A percentile compares a stretch with the other conserved stretches of the same genome.
These are phyloP conservation scores for Penicillium sp. DNA, from an alignment of 2,329 filamentous ascomycete genomes.

Conservation along the genomic window DNA sequence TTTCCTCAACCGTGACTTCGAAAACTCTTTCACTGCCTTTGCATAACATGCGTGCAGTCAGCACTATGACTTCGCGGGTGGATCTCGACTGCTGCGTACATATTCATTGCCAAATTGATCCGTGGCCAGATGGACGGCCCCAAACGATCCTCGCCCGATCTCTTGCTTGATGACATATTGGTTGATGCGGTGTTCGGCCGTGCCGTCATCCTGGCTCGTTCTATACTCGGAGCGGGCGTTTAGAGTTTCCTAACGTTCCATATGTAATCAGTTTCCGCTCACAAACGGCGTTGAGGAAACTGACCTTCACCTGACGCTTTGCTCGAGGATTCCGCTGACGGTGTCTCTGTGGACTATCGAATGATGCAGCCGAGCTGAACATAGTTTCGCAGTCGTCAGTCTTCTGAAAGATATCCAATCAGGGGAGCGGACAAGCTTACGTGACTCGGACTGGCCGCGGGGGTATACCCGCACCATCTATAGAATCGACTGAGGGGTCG, in stretches of 20 bases:
- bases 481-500: constrained; percentile 2
- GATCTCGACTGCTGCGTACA: constrained; percentile 48
- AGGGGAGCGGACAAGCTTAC: constrained; percentile 8
- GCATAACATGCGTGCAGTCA: background rate
- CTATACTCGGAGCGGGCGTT: constrained; percentile 83
- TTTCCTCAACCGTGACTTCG: constrained; percentile 82
- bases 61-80: background rate
- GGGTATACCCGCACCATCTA: constrained; percentile 6
- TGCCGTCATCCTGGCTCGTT: constrained; percentile 76
- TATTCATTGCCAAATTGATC: constrained; percentile 92
- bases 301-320: constrained; percentile 60
- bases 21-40: constrained; percentile 91
- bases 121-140: constrained; percentile 80
- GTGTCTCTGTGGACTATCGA: constrained; percentile 61
- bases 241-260: constrained; percentile 67
- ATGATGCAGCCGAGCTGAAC: constrained; percentile 39
- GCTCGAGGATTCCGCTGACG: constrained; percentile 58
- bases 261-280: constrained; percentile 9
- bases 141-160: constrained; percentile 94
- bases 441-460: constrained; percentile 9
- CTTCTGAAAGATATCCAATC: background rate
- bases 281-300: constrained; percentile 4
- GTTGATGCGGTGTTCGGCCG: constrained; percentile 79
- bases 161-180: constrained; percentile 92
- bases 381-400: background rate